Percentiles rank a stretch among this genome's conserved stretches.
Evolutionary conservation across 2,329 filamentous ascomycete genomes (phyloP).

Genomic region (Pseudofabraea citricarpa): DNA sequence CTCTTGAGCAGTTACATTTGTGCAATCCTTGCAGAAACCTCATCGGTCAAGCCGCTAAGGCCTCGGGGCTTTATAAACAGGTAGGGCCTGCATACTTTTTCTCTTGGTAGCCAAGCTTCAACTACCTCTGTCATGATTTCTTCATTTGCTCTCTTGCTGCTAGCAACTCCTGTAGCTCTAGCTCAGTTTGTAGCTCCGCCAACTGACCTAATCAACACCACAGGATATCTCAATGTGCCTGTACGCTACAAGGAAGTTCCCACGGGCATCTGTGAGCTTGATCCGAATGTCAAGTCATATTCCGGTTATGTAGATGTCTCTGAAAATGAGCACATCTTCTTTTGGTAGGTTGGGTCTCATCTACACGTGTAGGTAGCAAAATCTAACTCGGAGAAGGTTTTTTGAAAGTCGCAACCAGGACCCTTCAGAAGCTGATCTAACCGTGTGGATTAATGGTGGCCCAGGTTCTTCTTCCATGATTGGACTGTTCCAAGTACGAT

Average conservation of each 20-base stretch:
- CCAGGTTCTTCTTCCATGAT: conserved; percentile 60
- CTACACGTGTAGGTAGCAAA: too few relatives aligned
- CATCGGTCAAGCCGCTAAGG: too few relatives aligned
- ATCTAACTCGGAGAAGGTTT: conserved; percentile 33
- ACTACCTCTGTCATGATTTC: too few relatives aligned
- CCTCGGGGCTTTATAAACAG: too few relatives aligned
- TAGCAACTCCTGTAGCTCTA: conserved; percentile 7
- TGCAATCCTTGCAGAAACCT: too few relatives aligned
- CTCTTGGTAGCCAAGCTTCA: too few relatives aligned
- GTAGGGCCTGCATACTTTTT: too few relatives aligned
- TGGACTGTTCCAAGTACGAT: conserved; percentile 49
- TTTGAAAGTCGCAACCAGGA: conserved; percentile 40
- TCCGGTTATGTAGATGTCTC: conserved; percentile 38
- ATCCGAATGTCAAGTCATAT: conserved; percentile 36
- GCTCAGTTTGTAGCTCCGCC: conserved; percentile 33
- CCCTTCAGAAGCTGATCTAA: conserved; percentile 42
- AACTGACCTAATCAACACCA: conserved; percentile 30
- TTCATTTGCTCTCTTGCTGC: conserved; percentile 4
- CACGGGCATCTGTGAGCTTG: conserved; percentile 38
- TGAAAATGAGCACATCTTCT: conserved; percentile 36
- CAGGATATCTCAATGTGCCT: conserved; percentile 32
- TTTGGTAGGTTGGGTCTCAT: conserved; percentile 12
- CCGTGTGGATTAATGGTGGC: conserved; percentile 64
- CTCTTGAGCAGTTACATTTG: too few relatives aligned
- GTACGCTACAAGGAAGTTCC: conserved; percentile 45